phyloP scores from a whole-genome alignment of 2,329 filamentous ascomycete genomes.

The Fusarium tanahbumbuense region DNA sequence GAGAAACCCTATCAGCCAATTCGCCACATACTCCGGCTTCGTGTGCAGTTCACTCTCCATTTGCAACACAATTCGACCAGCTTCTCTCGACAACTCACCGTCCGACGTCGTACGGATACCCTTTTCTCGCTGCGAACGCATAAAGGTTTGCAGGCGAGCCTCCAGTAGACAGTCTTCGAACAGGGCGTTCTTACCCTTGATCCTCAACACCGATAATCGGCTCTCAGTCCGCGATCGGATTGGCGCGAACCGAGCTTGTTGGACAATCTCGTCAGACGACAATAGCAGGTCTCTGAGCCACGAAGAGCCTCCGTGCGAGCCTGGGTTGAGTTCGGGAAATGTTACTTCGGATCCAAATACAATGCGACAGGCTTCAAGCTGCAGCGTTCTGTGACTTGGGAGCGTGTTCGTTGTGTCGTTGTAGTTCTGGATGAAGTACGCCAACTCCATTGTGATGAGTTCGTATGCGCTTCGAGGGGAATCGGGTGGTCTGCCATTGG shows the following conservation, averaged over 20 bases:
- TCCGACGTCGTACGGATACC: not conserved
- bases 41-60: slow-evolving; percentile 32
- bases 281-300: slow-evolving; percentile 32
- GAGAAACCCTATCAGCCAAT: slow-evolving; percentile 26
- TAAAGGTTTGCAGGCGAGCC: slow-evolving; percentile 21
- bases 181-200: slow-evolving; percentile 32
- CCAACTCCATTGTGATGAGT: slow-evolving; percentile 37
- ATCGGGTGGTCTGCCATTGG: slow-evolving; percentile 29
- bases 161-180: slow-evolving; percentile 33
- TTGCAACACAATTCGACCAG: slow-evolving; percentile 15
- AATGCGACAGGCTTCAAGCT: slow-evolving; percentile 35
- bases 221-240: slow-evolving; percentile 30
- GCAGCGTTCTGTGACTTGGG: slow-evolving; percentile 23
- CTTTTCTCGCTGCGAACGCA: not conserved
- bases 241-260: slow-evolving; percentile 27
- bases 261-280: slow-evolving; percentile 12
- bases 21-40: slow-evolving; percentile 31
- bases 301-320: slow-evolving; percentile 10
- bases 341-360: slow-evolving; percentile 39
- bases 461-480: slow-evolving; percentile 41
- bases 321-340: slow-evolving; percentile 16
- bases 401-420: slow-evolving; percentile 23
- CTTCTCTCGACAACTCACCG: slow-evolving; percentile 21
- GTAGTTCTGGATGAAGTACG: slow-evolving; percentile 37
- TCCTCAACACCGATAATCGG: slow-evolving; percentile 12